phyloP scores from a whole-genome alignment of 495 filamentous ascomycete genomes.

The Cercophora scortea region DNA sequence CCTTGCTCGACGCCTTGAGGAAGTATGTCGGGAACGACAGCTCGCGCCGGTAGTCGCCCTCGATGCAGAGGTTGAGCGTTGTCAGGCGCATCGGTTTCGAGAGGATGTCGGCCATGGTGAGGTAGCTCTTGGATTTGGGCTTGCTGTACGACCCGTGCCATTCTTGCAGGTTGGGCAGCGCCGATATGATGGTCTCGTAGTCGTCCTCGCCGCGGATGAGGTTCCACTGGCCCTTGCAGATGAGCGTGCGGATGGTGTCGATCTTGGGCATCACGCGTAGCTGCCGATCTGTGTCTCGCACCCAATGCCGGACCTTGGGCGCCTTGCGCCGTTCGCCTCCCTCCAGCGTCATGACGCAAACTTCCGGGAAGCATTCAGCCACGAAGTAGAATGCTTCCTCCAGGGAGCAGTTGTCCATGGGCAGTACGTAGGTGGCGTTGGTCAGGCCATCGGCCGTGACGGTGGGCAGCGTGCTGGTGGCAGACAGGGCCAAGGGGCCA shows the following conservation, averaged over 20 bases:
- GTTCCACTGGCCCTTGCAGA: constrained; percentile 71
- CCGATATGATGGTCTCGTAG: constrained; percentile 49
- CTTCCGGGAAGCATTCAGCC: constrained; percentile 47
- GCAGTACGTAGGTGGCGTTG: constrained; percentile 44
- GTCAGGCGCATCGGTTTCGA: constrained; percentile 43
- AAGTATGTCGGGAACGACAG: constrained; percentile 45
- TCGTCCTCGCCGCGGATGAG: constrained; percentile 59
- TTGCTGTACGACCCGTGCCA: constrained; percentile 67
- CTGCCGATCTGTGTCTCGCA: constrained; percentile 17
- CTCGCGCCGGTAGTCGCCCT: constrained; percentile 58
- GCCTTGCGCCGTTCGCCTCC: constrained; percentile 68
- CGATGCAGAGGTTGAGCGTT: constrained; percentile 57
- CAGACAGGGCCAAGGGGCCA: constrained; percentile 31
- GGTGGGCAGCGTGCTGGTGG: constrained; percentile 33
- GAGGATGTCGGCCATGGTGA: constrained; percentile 54
- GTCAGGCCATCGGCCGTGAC: constrained; percentile 40
- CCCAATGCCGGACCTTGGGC: constrained; percentile 53
- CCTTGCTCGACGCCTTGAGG: constrained; percentile 41
- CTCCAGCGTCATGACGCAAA: constrained; percentile 61
- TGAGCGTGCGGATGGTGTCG: constrained; percentile 45
- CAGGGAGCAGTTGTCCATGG: constrained; percentile 56
- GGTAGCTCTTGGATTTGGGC: constrained; percentile 58
- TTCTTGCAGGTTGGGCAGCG: constrained; percentile 57
- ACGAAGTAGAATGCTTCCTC: constrained; percentile 60
- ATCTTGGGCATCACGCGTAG: constrained; percentile 19